Evolutionary conservation across 2,329 filamentous ascomycete species (phyloP), one percentile per base, ranked within the genome.

Genomic region (Talaromyces marneffei): DNA sequence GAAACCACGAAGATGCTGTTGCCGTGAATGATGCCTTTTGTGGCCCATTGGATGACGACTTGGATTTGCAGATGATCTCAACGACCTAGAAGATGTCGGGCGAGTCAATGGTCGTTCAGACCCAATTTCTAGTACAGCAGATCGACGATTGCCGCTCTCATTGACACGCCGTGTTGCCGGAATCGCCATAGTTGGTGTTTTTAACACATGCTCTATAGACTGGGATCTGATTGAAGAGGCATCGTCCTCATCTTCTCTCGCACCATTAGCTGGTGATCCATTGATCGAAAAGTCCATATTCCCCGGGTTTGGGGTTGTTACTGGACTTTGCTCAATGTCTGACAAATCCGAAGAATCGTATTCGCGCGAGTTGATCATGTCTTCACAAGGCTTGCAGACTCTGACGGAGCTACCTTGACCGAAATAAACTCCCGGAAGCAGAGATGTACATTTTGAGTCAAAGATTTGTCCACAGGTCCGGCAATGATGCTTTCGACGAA

Each of bases 391-490:
- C 68, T 92, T 96, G 78, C 94, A 99, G 12, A 99, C 91, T 62
- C 93, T 85, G 44, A 99, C 81, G 14, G 87, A 90, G 6, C 91
- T 90, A 53, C 87, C 85, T 55, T 97, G 91, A 16, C 91, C 92
- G 72, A 99, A 97, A 55, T 88, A 87, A 65, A 89, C 85, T 5
- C 93, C 94, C 5, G 91, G 85, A 25, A 97, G 91, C n/a, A 93
- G 87, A 4, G 89, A 89, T 0, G 93, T 99, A 76, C 94, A 99
- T 74, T 95, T 96, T 4, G 91, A 90, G 74, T 97, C 94, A 70
- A 99, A 99, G 48, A 99, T 99, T 70, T 96, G 96, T n/a, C 94
- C 94, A 72, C 94, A 99, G 0, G 85, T 85, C 64, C 95, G 87
- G 74, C 94, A 99, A 75, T 99, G 94, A 73, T 99, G 94, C 72